A percentile compares a stretch with the other conserved stretches of the same genome.
Conservation (phyloP, 371 early-diverging fungal species). For the Mortierella sp. region DNA sequence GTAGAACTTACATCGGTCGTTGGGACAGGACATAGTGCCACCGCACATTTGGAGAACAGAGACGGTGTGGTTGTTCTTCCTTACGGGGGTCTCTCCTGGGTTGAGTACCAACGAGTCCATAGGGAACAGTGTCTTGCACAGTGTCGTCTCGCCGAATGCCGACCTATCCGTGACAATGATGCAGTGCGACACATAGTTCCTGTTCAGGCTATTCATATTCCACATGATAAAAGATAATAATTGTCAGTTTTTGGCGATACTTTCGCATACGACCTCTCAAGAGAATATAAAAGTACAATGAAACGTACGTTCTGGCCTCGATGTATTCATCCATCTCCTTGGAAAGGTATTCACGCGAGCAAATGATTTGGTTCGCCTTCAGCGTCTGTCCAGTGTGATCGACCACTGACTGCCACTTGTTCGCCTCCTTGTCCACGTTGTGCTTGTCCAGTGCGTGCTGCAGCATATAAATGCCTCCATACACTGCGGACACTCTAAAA, state of each 20-base stretch:
- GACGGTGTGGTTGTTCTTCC: constrained; percentile 63
- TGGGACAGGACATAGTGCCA: constrained; percentile 76
- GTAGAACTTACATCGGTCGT: constrained; percentile 64
- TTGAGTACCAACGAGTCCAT: constrained; percentile 53
- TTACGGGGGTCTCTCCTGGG: constrained; percentile 59
- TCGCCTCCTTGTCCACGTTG: constrained; percentile 55
- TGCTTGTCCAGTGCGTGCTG: constrained; percentile 62
- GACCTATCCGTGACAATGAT: constrained; percentile 66
- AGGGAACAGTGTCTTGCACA: constrained; percentile 73
- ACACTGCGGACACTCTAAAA: constrained; percentile 85
- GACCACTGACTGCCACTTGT: constrained; percentile 61
- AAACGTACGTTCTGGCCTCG: constrained; percentile 45
- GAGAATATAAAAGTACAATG: not conserved
- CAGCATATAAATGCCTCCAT: constrained; percentile 91
- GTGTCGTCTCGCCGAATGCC: constrained; percentile 57
- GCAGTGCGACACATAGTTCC: constrained; percentile 63
- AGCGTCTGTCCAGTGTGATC: constrained; percentile 64
- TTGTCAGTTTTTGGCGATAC: not conserved
- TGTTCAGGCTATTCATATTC: constrained; percentile 46
- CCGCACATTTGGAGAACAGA: constrained; percentile 68
- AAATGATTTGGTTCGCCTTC: constrained; percentile 63
- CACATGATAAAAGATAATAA: not conserved
- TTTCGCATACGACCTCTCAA: too few species aligned
- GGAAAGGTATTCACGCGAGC: constrained; percentile 68
- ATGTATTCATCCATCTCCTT: constrained; percentile 58